Evolutionary conservation across 139 green algal genomes (phyloP).

Genomic region (Chlamydomonas applanata): DNA sequence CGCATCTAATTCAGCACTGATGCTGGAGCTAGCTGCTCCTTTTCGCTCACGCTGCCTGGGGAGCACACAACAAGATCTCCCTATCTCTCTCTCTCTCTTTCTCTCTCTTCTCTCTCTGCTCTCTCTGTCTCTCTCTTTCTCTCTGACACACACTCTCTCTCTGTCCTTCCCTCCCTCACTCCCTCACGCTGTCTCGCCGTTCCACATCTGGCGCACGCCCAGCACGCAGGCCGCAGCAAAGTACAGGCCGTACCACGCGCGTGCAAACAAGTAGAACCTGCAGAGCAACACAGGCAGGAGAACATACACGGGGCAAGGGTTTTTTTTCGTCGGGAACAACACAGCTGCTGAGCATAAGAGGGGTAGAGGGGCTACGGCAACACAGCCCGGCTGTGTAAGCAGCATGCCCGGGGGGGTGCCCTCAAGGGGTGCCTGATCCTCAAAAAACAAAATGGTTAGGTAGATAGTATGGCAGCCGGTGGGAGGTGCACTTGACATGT

Average conservation of each 20-base stretch:
- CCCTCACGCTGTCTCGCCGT: too few species aligned
- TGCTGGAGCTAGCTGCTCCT: too few species aligned
- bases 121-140: too few species aligned
- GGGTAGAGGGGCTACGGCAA: background rate
- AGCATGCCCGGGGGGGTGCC: background rate
- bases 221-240: conserved; percentile 38
- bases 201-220: conserved; percentile 16
- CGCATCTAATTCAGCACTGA: too few species aligned
- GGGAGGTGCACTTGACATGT: too few species aligned
- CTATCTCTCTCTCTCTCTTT: too few species aligned
- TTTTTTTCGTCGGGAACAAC: background rate
- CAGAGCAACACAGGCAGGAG: background rate
- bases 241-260: conserved; percentile 69
- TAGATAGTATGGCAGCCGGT: too few species aligned
- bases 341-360: background rate
- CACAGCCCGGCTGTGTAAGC: background rate
- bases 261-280: conserved; percentile 67
- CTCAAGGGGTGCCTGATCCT: background rate
- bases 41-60: too few species aligned
- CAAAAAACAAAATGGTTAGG: background rate
- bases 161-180: too few species aligned
- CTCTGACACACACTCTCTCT: too few species aligned
- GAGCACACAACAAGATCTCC: too few species aligned
- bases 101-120: too few species aligned
- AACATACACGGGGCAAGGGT: background rate